Base-by-base conservation (phyloP, 352 stramenopile species). In the Phytopythium vexans region DNA sequence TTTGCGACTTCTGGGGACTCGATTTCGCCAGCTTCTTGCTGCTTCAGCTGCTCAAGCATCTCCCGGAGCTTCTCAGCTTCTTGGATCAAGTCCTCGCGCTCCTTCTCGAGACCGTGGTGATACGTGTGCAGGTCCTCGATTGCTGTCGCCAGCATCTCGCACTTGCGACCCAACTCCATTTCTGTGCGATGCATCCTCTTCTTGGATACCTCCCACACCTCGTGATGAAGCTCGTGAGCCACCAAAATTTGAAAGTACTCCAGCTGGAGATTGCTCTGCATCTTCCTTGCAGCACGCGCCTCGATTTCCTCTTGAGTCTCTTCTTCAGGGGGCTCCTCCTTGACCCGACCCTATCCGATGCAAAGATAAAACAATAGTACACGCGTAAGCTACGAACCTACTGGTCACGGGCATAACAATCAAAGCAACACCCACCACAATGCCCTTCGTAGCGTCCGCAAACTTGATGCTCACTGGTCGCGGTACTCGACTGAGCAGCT, bases 401-500 rank as follows among this genome's bases (percentile, higher is more conserved):
- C 6, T 43, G 39, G 12, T 15, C 6, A 55, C 6, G 15, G 14
- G 14, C 5, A 33, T 14, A 49, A 12, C 1, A 42, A 15, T 40
- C 16, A 45, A 32, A 35, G 7, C 16, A 39, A 39, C 1, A 70
- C 66, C 21, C 64, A 82, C 68, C 44, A 95, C 83, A 66, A 95
- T 92, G n/a, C 85, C 85, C 58, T 88, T 86, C 0, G 74, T 68
- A 15, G 87, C 77, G 53, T 95, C 82, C 4, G 82, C 84, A 58
- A 95, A 95, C 54, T 90, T 90, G 35, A 95, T 91, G 6, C 74
- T 74, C 10, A 95, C 60, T 31, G 85, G 85, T 12, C 85, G 77
- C 6, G 63, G 52, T 32, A 88, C 60, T 34, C 80, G 70, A 56
- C 80, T 87, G 6, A 95, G 68, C 41, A 85, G 62, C 45, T 95